Evolutionary conservation across 2,329 filamentous ascomycete species (phyloP), one percentile per base, ranked within the genome.

Genomic region (Aotearoamyces nothofagi): DNA sequence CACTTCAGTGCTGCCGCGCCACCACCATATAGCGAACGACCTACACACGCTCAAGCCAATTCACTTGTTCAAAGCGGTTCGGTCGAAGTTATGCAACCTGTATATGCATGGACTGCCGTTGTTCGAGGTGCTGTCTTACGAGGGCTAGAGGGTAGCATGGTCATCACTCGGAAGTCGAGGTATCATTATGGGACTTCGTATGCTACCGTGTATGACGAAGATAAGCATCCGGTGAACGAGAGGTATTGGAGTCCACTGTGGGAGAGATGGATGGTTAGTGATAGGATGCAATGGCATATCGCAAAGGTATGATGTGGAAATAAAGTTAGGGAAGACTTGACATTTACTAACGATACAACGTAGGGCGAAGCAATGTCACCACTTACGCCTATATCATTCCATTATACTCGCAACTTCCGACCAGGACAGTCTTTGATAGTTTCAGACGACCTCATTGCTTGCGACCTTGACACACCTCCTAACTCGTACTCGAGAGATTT

Each of bases 271-370:
- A 84, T 83, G 78, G 78, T 86, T 5, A 73, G 67, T 25, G 77
- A 86, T 50, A 64, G 79, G 26, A 84, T 87, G 78, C 77, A 83
- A 53, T 86, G 80, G 80, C 78, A 84, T 51, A 81, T 84, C 47
- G 69, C 72, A 36, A 83, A 82, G 65, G 76, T 53, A 11, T 9
- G n/a, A n/a, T n/a, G n/a, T n/a, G n/a, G n/a, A n/a, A n/a, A n/a
- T n/a, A n/a, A n/a, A n/a, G n/a, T n/a, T n/a, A n/a, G n/a, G n/a
- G n/a, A n/a, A n/a, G n/a, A n/a, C n/a, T n/a, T n/a, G n/a, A n/a
- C n/a, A n/a, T n/a, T n/a, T n/a, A n/a, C n/a, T n/a, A n/a, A n/a
- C n/a, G n/a, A n/a, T n/a, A n/a, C 11, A 29, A 15, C 33, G 29
- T 37, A 79, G 73, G 78, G 77, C 33, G 78, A 82, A 40, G 68